Conservation (phyloP, 116 monocot species). For the Iris pallida region DNA sequence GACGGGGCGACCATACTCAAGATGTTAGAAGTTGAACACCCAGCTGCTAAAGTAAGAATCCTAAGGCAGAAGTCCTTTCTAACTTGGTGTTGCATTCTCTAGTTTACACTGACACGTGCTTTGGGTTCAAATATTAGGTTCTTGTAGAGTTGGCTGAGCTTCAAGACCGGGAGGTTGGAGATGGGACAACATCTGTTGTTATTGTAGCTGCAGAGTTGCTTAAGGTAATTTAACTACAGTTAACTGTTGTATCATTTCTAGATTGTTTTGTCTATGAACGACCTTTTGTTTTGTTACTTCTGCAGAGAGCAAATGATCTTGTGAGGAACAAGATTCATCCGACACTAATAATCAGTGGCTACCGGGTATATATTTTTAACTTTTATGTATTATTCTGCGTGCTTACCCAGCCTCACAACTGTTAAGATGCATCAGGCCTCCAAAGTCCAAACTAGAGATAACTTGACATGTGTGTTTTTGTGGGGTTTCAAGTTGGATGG, state of each 20-base stretch:
- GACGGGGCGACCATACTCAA: slow-evolving; percentile 86
- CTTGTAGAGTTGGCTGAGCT: slow-evolving; percentile 92
- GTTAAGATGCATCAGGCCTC: too few species aligned
- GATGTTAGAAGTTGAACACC: slow-evolving; percentile 92
- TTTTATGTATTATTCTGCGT: background rate
- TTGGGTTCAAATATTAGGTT: slow-evolving; percentile 34
- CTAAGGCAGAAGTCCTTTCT: background rate
- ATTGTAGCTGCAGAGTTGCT: slow-evolving; percentile 93
- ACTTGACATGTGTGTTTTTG: too few species aligned
- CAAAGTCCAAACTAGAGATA: too few species aligned
- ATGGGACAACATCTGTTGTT: slow-evolving; percentile 94
- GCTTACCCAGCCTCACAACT: background rate
- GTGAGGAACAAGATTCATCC: slow-evolving; percentile 99
- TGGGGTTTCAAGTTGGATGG: too few species aligned
- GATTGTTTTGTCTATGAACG: background rate
- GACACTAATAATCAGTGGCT: slow-evolving; percentile 89
- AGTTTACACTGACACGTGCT: background rate
- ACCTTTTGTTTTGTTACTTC: slow-evolving; percentile 8
- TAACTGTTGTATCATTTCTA: background rate
- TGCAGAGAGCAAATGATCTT: slow-evolving; percentile 94
- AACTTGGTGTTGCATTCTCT: background rate
- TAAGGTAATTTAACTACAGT: slow-evolving; percentile 38
- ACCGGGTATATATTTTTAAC: slow-evolving; percentile 50
- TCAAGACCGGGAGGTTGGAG: slow-evolving; percentile 93
- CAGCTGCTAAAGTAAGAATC: slow-evolving; percentile 71